phyloP scores from a whole-genome alignment of 345 rosid genomes.

The Iberis pinnata region DNA sequence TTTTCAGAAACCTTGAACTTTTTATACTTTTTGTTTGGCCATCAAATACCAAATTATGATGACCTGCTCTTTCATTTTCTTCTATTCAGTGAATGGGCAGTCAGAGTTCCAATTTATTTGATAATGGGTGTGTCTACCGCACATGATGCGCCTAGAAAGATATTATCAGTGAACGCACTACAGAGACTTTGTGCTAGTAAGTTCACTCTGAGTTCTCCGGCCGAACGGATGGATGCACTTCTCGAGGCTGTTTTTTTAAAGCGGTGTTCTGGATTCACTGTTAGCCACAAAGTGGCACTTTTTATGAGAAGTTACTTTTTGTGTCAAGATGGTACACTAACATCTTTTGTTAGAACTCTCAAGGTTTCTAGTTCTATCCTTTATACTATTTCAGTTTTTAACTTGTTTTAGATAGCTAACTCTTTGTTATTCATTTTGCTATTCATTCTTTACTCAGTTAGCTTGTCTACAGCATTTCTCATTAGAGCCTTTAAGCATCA shows the following conservation, averaged over 20 bases:
- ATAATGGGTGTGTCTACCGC: slow-evolving; percentile 89
- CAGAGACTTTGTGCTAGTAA: slow-evolving; percentile 54
- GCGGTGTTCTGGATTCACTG: slow-evolving; percentile 60
- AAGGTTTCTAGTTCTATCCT: slow-evolving; percentile 48
- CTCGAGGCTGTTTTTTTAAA: slow-evolving; percentile 70
- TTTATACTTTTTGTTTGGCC: no score
- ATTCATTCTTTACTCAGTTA: slow-evolving; percentile 44
- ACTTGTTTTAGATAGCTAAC: slow-evolving; percentile 2
- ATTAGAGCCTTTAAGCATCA: slow-evolving; percentile 57
- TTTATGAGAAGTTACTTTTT: slow-evolving; percentile 71
- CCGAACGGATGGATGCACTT: slow-evolving; percentile 78
- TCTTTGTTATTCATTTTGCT: slow-evolving; percentile 13
- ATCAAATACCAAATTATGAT: slow-evolving; percentile 1
- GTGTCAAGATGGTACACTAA: slow-evolving; percentile 79
- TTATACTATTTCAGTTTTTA: slow-evolving; percentile 11
- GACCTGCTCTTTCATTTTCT: slow-evolving; percentile 7
- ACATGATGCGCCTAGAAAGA: slow-evolving; percentile 55
- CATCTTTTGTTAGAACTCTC: slow-evolving; percentile 74
- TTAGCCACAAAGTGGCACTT: slow-evolving; percentile 65
- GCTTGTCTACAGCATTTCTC: slow-evolving; percentile 85
- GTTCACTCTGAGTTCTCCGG: slow-evolving; percentile 72
- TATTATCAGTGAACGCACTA: slow-evolving; percentile 53
- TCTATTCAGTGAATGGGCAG: slow-evolving; percentile 68
- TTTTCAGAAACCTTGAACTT: no score
- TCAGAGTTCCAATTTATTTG: slow-evolving; percentile 68